Conservation (phyloP, 139 green algal species). For the Haematococcus lacustris region DNA sequence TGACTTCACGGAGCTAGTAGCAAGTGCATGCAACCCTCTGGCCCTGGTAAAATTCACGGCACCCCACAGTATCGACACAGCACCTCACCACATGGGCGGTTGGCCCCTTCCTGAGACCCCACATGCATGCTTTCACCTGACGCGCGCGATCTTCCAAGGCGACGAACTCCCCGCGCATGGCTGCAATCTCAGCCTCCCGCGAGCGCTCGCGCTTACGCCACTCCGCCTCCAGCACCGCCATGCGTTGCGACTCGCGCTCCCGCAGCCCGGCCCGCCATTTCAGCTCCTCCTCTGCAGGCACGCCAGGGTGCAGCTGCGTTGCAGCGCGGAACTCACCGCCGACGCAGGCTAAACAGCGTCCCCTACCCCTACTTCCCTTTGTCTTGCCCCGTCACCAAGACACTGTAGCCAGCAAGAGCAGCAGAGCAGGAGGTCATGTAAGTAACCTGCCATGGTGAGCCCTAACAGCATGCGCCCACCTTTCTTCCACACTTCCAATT, state of each 20-base stretch:
- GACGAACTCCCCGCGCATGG: slow-evolving; percentile 18
- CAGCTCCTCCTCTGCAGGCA: slow-evolving; percentile 35
- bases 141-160: slow-evolving; percentile 31
- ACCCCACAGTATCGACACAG: neutral
- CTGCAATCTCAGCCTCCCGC: slow-evolving; percentile 22
- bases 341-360: too few relatives aligned
- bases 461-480: slow-evolving; percentile 19
- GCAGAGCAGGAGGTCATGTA: too few relatives aligned
- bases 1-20: too few relatives aligned
- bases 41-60: too few relatives aligned
- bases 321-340: too few relatives aligned
- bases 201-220: slow-evolving; percentile 46
- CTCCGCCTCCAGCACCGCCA: slow-evolving; percentile 51
- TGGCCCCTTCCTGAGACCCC: too few relatives aligned
- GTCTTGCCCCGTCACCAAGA: too few relatives aligned
- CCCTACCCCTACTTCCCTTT: too few relatives aligned
- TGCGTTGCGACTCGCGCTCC: slow-evolving; percentile 46
- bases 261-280: slow-evolving; percentile 33
- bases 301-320: neutral
- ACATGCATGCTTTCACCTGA: slow-evolving; percentile 16
- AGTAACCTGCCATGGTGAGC: too few relatives aligned
- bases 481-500: slow-evolving; percentile 64
- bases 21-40: too few relatives aligned
- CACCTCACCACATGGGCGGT: neutral
- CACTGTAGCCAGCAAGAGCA: too few relatives aligned